Evolutionary conservation across 169 alveolate species (phyloP), one percentile per base, ranked within the genome.

Genomic region (Cardiosporidium cionae): DNA sequence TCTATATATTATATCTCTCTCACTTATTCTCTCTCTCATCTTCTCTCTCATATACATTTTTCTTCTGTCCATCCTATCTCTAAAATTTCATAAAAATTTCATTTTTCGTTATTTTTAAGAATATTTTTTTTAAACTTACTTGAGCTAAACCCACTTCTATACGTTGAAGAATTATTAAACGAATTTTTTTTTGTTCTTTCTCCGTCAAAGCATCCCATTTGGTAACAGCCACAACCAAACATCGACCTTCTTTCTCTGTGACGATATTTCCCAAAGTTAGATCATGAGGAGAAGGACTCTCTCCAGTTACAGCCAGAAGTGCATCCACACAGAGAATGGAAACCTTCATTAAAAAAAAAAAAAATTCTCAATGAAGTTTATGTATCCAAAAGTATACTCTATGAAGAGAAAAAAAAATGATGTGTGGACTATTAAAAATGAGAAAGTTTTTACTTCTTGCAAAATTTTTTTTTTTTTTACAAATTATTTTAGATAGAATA

Each of bases 141-240:
- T n/a, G n/a, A 1, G 78, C 82, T 32, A 76, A 69, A 2, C 82
- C 82, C 9, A 73, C 44, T n/a, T 76, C 72, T 27, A 76, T 52
- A 23, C 82, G 77, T 67, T 68, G 78, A 0, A 76, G 77, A 4
- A 76, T 32, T 64, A 63, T 16, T n/a, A 34, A 25, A 32, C 82
- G 64, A 63, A 76, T 53, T 33, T 33, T 32, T 68, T 32, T 31
- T 9, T 54, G 68, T 32, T 65, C 52, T 52, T 23, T 58, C 35
- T 29, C 71, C 3, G 54, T 62, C 35, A 79, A 73, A 25, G 76
- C 58, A 65, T 81, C 86, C 86, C 86, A 81, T 70, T 81, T 81
- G 6, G 77, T 81, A 7, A 81, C 71, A 35, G 77, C 74, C 27
- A 81, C 78, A 7, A 76, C 80, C 63, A 81, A 27, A 58, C 77